Percentiles rank a stretch among this genome's conserved stretches.
Conservation (phyloP, 2,329 filamentous ascomycete species). For the Coniochaeta sp. region DNA sequence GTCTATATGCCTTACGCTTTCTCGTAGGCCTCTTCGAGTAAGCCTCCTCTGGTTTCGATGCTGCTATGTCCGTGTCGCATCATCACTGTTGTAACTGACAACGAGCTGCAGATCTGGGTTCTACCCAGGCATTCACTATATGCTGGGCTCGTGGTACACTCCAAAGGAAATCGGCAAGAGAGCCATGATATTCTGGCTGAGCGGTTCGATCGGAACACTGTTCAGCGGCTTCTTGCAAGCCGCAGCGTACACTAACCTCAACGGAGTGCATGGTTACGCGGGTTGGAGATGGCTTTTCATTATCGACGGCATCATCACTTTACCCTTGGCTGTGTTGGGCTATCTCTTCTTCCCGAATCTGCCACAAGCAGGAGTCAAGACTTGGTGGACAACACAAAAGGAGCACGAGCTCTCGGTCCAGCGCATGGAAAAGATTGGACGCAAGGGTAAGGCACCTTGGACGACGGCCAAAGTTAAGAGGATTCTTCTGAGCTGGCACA, state of each 20-base stretch:
- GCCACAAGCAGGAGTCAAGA: constrained; percentile 20
- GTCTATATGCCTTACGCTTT: constrained; percentile 21
- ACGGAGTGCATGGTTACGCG: constrained; percentile 34
- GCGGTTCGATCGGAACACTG: constrained; percentile 43
- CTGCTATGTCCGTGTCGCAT: background rate
- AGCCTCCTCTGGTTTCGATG: constrained; percentile 3
- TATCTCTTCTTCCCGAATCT: constrained; percentile 46
- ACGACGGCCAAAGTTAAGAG: constrained; percentile 21
- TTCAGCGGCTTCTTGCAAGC: constrained; percentile 37
- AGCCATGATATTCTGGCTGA: constrained; percentile 18
- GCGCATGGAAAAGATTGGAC: constrained; percentile 25
- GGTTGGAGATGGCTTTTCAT: constrained; percentile 43
- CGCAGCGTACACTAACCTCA: constrained; percentile 26
- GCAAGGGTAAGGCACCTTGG: constrained; percentile 27
- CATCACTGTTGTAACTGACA: constrained; percentile 6
- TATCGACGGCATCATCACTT: constrained; percentile 44
- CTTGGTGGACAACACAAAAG: constrained; percentile 25
- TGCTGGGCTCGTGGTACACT: constrained; percentile 22
- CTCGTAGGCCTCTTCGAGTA: constrained; percentile 22
- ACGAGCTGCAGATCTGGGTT: constrained; percentile 28
- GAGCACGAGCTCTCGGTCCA: constrained; percentile 25
- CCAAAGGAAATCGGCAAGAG: constrained; percentile 20
- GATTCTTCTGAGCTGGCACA: constrained; percentile 29
- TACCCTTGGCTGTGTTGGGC: constrained; percentile 37
- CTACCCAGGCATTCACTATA: constrained; percentile 19